Conservation (phyloP, 208 protist genomes). For the Borovskyia barvae region DNA sequence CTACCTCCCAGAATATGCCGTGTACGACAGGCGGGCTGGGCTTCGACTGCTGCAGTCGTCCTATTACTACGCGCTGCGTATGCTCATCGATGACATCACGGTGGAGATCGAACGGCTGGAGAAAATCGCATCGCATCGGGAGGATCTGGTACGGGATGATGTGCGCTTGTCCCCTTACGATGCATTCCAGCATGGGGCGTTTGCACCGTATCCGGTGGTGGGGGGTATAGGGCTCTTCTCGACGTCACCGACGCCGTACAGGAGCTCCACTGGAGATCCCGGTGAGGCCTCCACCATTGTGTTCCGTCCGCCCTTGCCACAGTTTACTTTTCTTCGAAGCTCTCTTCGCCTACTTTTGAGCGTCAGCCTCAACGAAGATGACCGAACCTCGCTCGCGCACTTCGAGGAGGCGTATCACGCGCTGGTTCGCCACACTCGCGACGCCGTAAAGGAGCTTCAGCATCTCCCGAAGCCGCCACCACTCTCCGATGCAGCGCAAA, state of each 20-base stretch:
- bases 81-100: conserved; percentile 48
- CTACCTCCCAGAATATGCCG: conserved; percentile 61
- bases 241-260: background rate
- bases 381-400: conserved; percentile 54
- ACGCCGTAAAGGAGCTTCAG: conserved; percentile 38
- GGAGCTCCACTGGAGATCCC: background rate
- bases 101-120: conserved; percentile 55
- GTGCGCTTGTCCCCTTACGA: conserved; percentile 25
- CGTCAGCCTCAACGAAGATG: conserved; percentile 63
- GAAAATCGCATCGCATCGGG: conserved; percentile 20
- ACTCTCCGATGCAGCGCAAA: background rate
- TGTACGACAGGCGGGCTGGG: conserved; percentile 57
- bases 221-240: background rate
- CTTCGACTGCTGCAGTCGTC: conserved; percentile 49
- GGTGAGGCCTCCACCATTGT: conserved; percentile 37
- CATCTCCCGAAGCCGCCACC: conserved; percentile 33
- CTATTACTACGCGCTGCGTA: conserved; percentile 56
- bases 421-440: conserved; percentile 29
- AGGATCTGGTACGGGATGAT: conserved; percentile 5
- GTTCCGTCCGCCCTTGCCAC: conserved; percentile 64
- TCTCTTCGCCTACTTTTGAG: conserved; percentile 64
- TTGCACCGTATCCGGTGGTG: background rate
- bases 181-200: conserved; percentile 24
- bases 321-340: conserved; percentile 61
- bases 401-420: conserved; percentile 52